These are phyloP conservation scores for Wickerhamomyces subpelliculosus DNA, from an alignment of 805 yeast genomes.

Conservation along the genomic window DNA sequence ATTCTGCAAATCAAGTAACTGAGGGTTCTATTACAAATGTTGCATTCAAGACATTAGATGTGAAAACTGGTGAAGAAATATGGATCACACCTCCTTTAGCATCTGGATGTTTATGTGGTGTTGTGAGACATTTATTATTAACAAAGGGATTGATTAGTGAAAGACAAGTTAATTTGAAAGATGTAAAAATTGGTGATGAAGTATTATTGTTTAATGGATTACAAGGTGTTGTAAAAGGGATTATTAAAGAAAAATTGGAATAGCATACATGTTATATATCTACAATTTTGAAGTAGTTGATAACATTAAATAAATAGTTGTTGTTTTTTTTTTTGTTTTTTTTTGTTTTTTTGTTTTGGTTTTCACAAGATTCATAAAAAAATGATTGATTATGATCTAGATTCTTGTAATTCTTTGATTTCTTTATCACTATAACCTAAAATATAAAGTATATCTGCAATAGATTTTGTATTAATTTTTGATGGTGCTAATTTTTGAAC, in stretches of 20 bases:
- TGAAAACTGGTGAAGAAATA: conserved; percentile 23
- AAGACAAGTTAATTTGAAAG: conserved; percentile 36
- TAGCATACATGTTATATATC: conserved; percentile 7
- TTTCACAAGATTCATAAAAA: too few species aligned
- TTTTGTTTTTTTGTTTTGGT: too few species aligned
- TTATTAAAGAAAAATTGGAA: conserved; percentile 24
- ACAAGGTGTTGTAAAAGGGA: conserved; percentile 68
- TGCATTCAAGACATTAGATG: conserved; percentile 40
- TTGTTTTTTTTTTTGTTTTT: neutral
- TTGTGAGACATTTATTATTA: conserved; percentile 59
- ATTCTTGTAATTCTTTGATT: conserved; percentile 21
- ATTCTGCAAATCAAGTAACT: conserved; percentile 50
- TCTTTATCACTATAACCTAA: conserved; percentile 65
- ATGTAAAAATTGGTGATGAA: conserved; percentile 58
- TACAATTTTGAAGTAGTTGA: neutral
- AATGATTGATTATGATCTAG: too few species aligned
- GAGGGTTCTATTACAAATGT: conserved; percentile 84
- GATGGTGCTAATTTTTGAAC: conserved; percentile 84
- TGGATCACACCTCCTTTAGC: conserved; percentile 83
- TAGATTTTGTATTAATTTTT: conserved; percentile 63
- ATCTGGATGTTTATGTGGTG: conserved; percentile 83
- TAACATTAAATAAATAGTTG: too few species aligned
- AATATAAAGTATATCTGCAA: conserved; percentile 73
- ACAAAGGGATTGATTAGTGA: conserved; percentile 47
- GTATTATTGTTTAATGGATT: conserved; percentile 76